phyloP scores from a whole-genome alignment of 495 filamentous ascomycete species.

The Aspergillus affinis region DNA sequence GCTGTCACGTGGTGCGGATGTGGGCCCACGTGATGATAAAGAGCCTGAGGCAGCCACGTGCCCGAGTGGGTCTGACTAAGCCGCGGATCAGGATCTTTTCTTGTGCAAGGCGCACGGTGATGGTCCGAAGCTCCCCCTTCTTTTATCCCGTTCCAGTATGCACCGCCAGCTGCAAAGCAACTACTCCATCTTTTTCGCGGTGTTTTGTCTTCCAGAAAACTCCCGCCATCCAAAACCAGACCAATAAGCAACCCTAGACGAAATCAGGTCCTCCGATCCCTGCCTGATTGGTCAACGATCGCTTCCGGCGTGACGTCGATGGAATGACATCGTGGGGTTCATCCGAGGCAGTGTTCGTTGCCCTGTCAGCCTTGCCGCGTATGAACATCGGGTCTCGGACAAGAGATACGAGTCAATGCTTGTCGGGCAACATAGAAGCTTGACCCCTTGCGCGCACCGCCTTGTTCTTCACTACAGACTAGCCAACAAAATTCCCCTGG shows the following conservation, averaged over 20 bases:
- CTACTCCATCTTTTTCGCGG: neutral
- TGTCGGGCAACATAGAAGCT: neutral
- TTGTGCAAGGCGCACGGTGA: neutral
- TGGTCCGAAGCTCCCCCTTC: neutral
- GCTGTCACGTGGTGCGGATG: slow-evolving; percentile 14
- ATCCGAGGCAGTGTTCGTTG: neutral
- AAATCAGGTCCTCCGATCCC: neutral
- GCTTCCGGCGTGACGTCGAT: neutral
- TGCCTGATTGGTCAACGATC: neutral
- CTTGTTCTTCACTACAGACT: no score
- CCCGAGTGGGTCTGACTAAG: neutral
- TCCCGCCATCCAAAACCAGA: no score
- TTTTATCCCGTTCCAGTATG: neutral
- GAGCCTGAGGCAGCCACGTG: neutral
- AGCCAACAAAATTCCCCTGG: no score
- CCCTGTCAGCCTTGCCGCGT: neutral
- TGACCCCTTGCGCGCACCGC: no score
- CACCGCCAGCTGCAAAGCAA: neutral
- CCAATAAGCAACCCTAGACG: neutral
- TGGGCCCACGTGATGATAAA: slow-evolving; percentile 13
- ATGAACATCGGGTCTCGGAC: neutral
- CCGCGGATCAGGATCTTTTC: neutral
- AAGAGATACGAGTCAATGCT: neutral
- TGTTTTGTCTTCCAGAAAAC: no score
- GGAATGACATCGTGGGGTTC: neutral